phyloP scores from a whole-genome alignment of 164 flowering plant species.

The Taxillus chinensis region DNA sequence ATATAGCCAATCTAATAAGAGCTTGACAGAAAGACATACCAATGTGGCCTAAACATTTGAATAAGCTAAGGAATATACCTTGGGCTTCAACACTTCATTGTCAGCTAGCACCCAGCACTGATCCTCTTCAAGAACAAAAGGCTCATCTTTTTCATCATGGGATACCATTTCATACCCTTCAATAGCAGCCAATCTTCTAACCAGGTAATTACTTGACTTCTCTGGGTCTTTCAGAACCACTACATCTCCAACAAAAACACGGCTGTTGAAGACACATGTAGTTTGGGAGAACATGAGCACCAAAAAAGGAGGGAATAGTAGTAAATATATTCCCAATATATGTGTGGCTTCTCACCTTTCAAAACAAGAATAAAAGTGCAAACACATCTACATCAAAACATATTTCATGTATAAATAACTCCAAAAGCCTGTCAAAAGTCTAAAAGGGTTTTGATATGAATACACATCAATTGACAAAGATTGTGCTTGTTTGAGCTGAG shows the following conservation, averaged over 20 bases:
- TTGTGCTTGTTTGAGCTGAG: too few relatives aligned
- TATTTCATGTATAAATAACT: too few relatives aligned
- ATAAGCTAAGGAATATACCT: constrained; percentile 35
- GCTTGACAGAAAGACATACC: too few relatives aligned
- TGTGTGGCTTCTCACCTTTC: too few relatives aligned
- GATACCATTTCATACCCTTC: constrained; percentile 94
- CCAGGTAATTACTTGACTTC: constrained; percentile 42
- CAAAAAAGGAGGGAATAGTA: not conserved
- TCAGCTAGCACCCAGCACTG: constrained; percentile 92
- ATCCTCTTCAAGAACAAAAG: constrained; percentile 77
- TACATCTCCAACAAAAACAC: constrained; percentile 83
- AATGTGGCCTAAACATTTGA: too few relatives aligned
- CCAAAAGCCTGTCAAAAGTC: too few relatives aligned
- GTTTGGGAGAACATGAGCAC: not conserved
- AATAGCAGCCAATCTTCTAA: constrained; percentile 84
- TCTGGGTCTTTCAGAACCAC: constrained; percentile 83
- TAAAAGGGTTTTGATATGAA: too few relatives aligned
- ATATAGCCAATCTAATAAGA: too few relatives aligned
- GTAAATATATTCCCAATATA: too few relatives aligned
- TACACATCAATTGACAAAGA: too few relatives aligned
- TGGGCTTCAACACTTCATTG: constrained; percentile 69
- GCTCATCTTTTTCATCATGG: constrained; percentile 70
- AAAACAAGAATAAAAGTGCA: too few relatives aligned
- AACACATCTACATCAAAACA: too few relatives aligned
- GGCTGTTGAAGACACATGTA: constrained; percentile 23